phyloP scores from a whole-genome alignment of 345 rosid genomes.

The Syzygium oleosum region DNA sequence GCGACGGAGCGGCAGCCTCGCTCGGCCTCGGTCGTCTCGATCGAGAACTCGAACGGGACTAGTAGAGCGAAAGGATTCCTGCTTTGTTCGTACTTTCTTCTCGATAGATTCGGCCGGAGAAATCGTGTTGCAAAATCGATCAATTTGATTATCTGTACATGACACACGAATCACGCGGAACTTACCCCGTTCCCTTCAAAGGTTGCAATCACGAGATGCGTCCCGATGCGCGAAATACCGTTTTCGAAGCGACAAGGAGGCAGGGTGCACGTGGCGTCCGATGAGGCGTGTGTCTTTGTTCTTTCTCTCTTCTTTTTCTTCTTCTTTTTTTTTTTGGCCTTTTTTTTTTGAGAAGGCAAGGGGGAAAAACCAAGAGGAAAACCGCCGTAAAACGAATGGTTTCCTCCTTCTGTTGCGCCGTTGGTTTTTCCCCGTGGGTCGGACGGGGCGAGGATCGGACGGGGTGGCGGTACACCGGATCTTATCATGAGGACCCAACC shows the following conservation, averaged over 20 bases:
- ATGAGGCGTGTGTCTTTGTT: too few species aligned
- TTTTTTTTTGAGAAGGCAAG: too few species aligned
- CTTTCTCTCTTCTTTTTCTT: too few species aligned
- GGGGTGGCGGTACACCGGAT: neutral
- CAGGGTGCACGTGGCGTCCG: neutral
- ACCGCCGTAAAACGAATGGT: neutral
- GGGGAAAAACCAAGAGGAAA: neutral
- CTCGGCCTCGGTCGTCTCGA: neutral
- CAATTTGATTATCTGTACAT: neutral
- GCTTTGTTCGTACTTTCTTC: neutral
- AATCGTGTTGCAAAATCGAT: neutral
- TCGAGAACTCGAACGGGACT: neutral
- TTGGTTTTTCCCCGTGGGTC: neutral
- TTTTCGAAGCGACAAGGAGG: neutral
- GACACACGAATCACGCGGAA: neutral
- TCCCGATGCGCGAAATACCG: neutral
- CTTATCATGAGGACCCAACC: neutral
- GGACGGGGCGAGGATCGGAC: neutral
- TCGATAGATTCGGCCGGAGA: neutral
- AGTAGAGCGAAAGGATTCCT: neutral
- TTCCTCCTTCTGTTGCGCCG: neutral
- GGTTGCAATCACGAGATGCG: neutral
- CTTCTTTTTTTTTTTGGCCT: too few species aligned
- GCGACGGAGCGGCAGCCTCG: too few species aligned
- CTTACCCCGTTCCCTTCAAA: neutral